These are phyloP conservation scores for Ochetophila trinervis DNA, from an alignment of 306 rosid species.

Conservation along the genomic window DNA sequence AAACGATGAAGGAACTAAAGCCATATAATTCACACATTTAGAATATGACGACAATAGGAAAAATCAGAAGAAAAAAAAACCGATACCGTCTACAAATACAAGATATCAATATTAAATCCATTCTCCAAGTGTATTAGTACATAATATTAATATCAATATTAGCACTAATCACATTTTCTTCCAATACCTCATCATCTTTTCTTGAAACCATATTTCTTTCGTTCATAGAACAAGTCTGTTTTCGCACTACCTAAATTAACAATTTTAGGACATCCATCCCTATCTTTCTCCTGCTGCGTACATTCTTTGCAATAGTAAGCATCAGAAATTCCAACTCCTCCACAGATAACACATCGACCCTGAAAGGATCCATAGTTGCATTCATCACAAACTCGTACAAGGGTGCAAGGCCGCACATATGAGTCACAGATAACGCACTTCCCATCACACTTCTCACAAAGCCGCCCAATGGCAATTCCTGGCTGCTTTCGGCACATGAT, in stretches of 20 bases:
- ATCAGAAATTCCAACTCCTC: constrained; percentile 90
- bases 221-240: constrained; percentile 78
- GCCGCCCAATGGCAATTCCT: constrained; percentile 78
- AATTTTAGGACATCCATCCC: constrained; percentile 94
- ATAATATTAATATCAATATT: background rate
- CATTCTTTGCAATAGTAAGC: constrained; percentile 97
- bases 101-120: background rate
- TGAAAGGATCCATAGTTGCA: constrained; percentile 84
- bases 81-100: too few relatives aligned
- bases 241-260: constrained; percentile 86
- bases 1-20: too few relatives aligned
- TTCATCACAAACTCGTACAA: constrained; percentile 80
- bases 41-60: too few relatives aligned
- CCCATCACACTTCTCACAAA: constrained; percentile 88
- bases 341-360: constrained; percentile 85
- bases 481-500: constrained; percentile 91
- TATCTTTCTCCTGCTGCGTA: constrained; percentile 91
- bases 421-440: constrained; percentile 87
- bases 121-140: background rate
- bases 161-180: background rate
- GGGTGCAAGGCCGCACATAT: constrained; percentile 85
- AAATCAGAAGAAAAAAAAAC: too few relatives aligned
- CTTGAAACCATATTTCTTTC: constrained; percentile 92
- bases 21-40: too few relatives aligned
- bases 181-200: constrained; percentile 45